Base-by-base conservation (phyloP, 495 filamentous ascomycete genomes). In the Talaromyces liani region DNA sequence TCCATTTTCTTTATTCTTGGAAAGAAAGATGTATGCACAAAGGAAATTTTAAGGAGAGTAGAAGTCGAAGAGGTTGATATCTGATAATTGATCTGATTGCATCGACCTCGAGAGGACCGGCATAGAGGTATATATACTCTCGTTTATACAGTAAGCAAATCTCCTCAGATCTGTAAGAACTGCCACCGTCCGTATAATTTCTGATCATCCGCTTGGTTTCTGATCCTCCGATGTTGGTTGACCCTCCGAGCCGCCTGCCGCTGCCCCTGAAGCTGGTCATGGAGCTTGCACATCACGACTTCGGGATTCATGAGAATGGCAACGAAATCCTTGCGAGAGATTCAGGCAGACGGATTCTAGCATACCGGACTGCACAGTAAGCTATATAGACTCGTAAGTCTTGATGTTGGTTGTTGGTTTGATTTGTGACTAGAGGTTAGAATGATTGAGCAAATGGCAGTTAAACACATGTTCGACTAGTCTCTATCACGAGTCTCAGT, bases 1-100 rank as follows among this genome's bases (percentile, higher is more conserved):
- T 64, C 65, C 71, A 76, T 72, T 56, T 53, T 69, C n/a, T 20
- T 27, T 7, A 31, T 31, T 31, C 6, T 6, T 45, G 39, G 16
- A 45, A 22, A 20, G 45, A 20, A 22, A 20, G 9, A 45, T n/a
- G 41, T 20, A 20, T 41, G 36, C 36, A 41, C 33, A n/a, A 45
- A 45, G 39, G 16, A 45, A 45, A 16, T 9, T 2, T 36, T 12
- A 36, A 12, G 36, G 36, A 41, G 36, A 41, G 36, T 41, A 41
- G 36, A 49, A 20, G n/a, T 20, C 7, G 16, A 14, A 49, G 39
- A 45, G 33, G 33, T 20, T 49, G 45, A n/a, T 12, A 6, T 31
- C 29, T 31, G 29, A 31, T 31, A 31, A 31, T 20, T 49, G 45
- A n/a, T 4, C 10, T 20, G n/a, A 6, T 14, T 49, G 45, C 45